Conservation (phyloP, 2,329 filamentous ascomycete genomes). For the Pseudogymnoascus sp. region DNA sequence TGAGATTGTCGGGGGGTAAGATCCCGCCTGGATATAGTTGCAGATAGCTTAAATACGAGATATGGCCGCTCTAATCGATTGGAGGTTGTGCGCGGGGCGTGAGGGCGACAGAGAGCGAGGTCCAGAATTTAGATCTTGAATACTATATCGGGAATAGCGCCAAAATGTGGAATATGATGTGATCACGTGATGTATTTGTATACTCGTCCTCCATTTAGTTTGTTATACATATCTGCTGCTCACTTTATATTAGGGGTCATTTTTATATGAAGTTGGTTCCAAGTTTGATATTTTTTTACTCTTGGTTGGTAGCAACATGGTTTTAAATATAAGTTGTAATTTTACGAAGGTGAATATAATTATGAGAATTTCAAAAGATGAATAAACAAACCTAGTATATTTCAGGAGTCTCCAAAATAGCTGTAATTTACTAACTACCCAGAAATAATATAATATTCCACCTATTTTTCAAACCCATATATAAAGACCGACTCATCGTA, state of each 20-base stretch:
- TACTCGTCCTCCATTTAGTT: not conserved
- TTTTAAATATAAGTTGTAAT: not conserved
- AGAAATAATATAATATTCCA: not conserved
- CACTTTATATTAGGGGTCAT: not conserved
- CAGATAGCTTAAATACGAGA: not conserved
- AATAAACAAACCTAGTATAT: not conserved
- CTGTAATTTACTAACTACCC: not conserved
- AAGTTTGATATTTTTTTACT: not conserved
- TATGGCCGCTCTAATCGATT: not conserved
- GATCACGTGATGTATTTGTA: not conserved
- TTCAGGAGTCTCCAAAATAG: not conserved
- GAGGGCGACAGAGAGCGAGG: not conserved
- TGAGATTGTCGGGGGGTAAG: not conserved
- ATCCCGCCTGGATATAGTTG: not conserved
- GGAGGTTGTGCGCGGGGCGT: not conserved
- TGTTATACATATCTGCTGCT: not conserved
- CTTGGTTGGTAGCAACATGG: not conserved
- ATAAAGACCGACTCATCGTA: not conserved
- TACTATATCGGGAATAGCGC: constrained; percentile 1
- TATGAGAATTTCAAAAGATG: too few relatives aligned
- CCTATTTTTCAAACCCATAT: not conserved
- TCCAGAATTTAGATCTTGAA: constrained; percentile 4
- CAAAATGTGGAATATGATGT: not conserved
- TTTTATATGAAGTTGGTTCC: not conserved
- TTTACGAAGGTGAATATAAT: not conserved